Base-by-base conservation (phyloP, 108 stramenopile species). In the Mayamaea pseudoterrestris region DNA sequence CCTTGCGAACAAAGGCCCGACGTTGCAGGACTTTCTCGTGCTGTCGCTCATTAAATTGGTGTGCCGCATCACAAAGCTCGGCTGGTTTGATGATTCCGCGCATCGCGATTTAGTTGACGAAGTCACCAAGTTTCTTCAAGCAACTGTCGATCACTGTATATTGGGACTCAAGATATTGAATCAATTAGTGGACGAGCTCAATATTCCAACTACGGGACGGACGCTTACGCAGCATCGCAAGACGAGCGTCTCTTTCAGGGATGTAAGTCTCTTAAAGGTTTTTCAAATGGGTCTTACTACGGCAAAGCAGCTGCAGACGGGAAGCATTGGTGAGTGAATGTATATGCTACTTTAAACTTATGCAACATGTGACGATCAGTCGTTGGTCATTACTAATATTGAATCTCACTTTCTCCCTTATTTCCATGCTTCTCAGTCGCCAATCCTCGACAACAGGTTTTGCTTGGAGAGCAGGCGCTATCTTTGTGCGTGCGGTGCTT, bases 21-120 rank as follows among this genome's bases (percentile, higher is more conserved):
- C 53, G 13, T 45, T 94, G 32, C 79, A 87, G 46, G 91, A 93
- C 62, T 97, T 93, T 55, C 92, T 97, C 23, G 62, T 68, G 29
- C 74, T 74, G 6, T 49, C 62, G 34, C 76, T 97, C 44, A 84
- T 96, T 57, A 87, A 95, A 63, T 69, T 98, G 21, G 87, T 94
- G 12, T 94, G 94, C 62, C 86, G 97, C 44, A 95, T 96, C 55
- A 98, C 94, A 56, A 98, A 98, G 68, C 63, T 96, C 27, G 95
- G 94, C 2, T 98, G 97, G 97, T 96, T 96, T 55, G 94, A 96
- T 53, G 94, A 96, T 60, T 47, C 66, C 25, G 70, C 78, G 9
- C 91, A 93, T 63, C 64, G 97, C 35, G 93, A 96, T 52, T 55
- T 98, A 35, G 83, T 91, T 5, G 93, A 95, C 41, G 95, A 96